Evolutionary conservation across 768 basidiomycete species (phyloP).

Genomic region (Termitomyces sp.): DNA sequence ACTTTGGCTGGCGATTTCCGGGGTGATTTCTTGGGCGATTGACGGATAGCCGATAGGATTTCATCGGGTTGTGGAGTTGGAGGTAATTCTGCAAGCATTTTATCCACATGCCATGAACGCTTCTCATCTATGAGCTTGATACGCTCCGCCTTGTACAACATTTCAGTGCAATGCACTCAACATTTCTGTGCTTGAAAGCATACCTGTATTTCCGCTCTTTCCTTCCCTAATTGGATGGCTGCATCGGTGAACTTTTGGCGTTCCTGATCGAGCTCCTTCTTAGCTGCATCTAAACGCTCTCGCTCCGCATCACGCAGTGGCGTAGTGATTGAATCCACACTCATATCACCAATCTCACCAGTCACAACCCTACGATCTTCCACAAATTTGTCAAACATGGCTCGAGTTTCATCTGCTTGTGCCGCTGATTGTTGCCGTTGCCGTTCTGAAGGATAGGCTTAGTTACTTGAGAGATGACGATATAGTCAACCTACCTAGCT

Average conservation of each 20-base stretch:
- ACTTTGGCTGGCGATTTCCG: slow-evolving; percentile 42
- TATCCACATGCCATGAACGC: slow-evolving; percentile 65
- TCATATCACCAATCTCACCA: slow-evolving; percentile 36
- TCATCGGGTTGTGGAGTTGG: slow-evolving; percentile 31
- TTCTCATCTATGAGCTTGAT: slow-evolving; percentile 62
- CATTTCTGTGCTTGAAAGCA: background rate
- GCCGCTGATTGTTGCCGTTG: slow-evolving; percentile 7
- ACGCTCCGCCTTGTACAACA: slow-evolving; percentile 47
- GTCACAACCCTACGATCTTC: slow-evolving; percentile 33
- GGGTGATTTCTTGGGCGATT: slow-evolving; percentile 23
- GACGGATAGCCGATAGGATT: background rate
- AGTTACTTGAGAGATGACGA: background rate
- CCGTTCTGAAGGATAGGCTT: slow-evolving; percentile 2
- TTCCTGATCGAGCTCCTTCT: slow-evolving; percentile 59
- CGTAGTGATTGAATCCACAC: slow-evolving; percentile 48
- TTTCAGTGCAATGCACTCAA: background rate
- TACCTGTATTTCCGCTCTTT: slow-evolving; percentile 66
- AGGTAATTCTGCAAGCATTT: slow-evolving; percentile 54
- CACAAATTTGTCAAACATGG: slow-evolving; percentile 36
- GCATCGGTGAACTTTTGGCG: slow-evolving; percentile 61
- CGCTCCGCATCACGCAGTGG: slow-evolving; percentile 51
- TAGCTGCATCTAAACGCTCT: slow-evolving; percentile 46
- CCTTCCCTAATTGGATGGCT: slow-evolving; percentile 56
- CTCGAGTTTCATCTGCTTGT: slow-evolving; percentile 1
- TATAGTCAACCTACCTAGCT: slow-evolving; percentile 46